Conservation (phyloP, 139 green algal species). For the Astrephomene gubernaculifera region DNA sequence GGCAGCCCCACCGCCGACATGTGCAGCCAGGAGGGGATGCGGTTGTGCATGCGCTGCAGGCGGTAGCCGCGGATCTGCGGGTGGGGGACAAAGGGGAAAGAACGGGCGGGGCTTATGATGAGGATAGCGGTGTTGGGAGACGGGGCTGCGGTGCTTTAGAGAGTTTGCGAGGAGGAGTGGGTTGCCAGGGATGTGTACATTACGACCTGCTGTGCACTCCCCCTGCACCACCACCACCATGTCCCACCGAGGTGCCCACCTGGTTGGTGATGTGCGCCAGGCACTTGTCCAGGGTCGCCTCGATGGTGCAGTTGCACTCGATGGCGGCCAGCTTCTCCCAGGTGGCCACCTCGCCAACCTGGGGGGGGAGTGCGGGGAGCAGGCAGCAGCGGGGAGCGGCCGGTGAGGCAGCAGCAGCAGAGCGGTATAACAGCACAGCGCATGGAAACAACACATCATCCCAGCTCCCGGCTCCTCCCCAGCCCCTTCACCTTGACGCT, state of each 20-base stretch:
- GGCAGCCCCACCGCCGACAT: slow-evolving; percentile 48
- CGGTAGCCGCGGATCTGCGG: slow-evolving; percentile 38
- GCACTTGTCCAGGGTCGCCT: slow-evolving; percentile 89
- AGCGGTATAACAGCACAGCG: too few relatives aligned
- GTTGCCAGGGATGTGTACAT: too few relatives aligned
- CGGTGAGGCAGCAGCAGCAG: too few relatives aligned
- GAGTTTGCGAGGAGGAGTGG: too few relatives aligned
- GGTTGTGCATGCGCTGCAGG: slow-evolving; percentile 36
- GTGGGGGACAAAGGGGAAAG: too few relatives aligned
- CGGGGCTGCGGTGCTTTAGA: too few relatives aligned
- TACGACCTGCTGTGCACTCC: too few relatives aligned
- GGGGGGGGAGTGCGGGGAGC: neutral
- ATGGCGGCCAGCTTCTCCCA: slow-evolving; percentile 93
- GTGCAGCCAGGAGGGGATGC: slow-evolving; percentile 58
- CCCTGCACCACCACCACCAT: too few relatives aligned
- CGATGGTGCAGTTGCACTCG: slow-evolving; percentile 92
- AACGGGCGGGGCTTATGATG: too few relatives aligned
- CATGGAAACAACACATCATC: too few relatives aligned
- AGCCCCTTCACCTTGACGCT: slow-evolving; percentile 49
- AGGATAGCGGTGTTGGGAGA: too few relatives aligned
- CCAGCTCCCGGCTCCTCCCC: neutral
- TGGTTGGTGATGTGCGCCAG: slow-evolving; percentile 70
- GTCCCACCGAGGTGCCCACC: slow-evolving; percentile 7
- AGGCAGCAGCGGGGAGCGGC: neutral
- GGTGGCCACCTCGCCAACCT: slow-evolving; percentile 79